These are phyloP conservation scores for Hypoxylon subgilvum DNA, from an alignment of 495 filamentous ascomycete species.

Conservation along the genomic window DNA sequence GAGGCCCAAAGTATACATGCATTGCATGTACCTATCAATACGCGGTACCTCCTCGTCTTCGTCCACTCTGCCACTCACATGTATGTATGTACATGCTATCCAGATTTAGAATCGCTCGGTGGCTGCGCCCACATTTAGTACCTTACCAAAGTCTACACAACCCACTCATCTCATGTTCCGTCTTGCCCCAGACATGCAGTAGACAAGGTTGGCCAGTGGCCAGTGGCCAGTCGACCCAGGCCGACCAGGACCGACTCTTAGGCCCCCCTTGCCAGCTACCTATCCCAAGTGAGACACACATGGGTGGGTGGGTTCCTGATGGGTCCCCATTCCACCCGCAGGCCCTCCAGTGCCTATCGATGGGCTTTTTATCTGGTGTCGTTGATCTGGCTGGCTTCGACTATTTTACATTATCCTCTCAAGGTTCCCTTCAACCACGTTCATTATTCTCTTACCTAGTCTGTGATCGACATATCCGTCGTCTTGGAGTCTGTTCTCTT, in stretches of 20 bases:
- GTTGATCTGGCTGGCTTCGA: constrained; percentile 48
- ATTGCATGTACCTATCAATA: constrained; percentile 39
- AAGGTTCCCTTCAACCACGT: constrained; percentile 53
- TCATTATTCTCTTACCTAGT: constrained; percentile 48
- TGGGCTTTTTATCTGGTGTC: constrained; percentile 48
- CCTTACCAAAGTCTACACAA: constrained; percentile 42
- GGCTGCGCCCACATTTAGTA: constrained; percentile 44
- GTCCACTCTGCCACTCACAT: constrained; percentile 1
- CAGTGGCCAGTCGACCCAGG: constrained; percentile 32
- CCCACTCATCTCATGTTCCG: constrained; percentile 56
- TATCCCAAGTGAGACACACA: constrained; percentile 53
- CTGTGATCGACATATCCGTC: constrained; percentile 58
- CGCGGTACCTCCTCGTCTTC: constrained; percentile 31
- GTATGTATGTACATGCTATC: no score
- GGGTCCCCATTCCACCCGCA: constrained; percentile 44
- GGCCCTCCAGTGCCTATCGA: constrained; percentile 46
- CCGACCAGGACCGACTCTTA: constrained; percentile 32
- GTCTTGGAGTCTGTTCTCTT: constrained; percentile 55
- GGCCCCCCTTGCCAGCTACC: constrained; percentile 50
- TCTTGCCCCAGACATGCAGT: constrained; percentile 57
- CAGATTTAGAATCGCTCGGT: constrained; percentile 48
- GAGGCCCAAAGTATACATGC: no score
- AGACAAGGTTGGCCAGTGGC: constrained; percentile 33
- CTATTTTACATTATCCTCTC: constrained; percentile 56
- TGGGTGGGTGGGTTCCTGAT: constrained; percentile 41